phyloP scores from a whole-genome alignment of 192 early-diverging fungal genomes.

The Phycomyces blakesleeanus region DNA sequence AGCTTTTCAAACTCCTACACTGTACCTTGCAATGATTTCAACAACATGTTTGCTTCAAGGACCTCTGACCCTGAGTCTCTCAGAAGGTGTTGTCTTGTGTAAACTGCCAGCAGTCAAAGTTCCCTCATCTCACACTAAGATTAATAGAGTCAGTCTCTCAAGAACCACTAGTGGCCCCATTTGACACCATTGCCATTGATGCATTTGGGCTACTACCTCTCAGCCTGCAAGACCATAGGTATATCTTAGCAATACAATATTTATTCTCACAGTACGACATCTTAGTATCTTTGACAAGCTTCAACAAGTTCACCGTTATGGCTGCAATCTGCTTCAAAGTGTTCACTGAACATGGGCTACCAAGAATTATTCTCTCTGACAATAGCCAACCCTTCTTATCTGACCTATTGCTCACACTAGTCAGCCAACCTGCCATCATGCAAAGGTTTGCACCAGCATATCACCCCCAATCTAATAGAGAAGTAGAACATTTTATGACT shows the following conservation, averaged over 20 bases:
- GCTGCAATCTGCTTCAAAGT: not conserved
- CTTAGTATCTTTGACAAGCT: not conserved
- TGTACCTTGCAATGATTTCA: too few species aligned
- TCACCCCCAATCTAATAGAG: slow-evolving; percentile 24
- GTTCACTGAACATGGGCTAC: not conserved
- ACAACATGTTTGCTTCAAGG: too few species aligned
- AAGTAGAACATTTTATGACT: slow-evolving; percentile 18
- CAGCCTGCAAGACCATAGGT: not conserved
- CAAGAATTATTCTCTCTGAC: not conserved
- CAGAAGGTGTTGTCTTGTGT: too few species aligned
- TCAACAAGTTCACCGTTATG: not conserved
- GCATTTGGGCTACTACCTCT: not conserved
- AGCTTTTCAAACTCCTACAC: too few species aligned
- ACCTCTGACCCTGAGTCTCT: too few species aligned
- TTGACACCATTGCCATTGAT: not conserved
- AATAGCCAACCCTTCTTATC: not conserved
- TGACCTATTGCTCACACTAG: not conserved
- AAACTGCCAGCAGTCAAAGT: too few species aligned
- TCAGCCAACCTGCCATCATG: not conserved
- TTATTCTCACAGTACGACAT: not conserved
- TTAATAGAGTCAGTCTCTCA: too few species aligned
- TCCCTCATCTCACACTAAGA: too few species aligned
- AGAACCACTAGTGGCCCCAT: not conserved
- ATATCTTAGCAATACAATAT: not conserved
- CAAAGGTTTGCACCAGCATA: slow-evolving; percentile 9